Conservation (phyloP, 495 filamentous ascomycete species). For the Parachaetomium inaequale region DNA sequence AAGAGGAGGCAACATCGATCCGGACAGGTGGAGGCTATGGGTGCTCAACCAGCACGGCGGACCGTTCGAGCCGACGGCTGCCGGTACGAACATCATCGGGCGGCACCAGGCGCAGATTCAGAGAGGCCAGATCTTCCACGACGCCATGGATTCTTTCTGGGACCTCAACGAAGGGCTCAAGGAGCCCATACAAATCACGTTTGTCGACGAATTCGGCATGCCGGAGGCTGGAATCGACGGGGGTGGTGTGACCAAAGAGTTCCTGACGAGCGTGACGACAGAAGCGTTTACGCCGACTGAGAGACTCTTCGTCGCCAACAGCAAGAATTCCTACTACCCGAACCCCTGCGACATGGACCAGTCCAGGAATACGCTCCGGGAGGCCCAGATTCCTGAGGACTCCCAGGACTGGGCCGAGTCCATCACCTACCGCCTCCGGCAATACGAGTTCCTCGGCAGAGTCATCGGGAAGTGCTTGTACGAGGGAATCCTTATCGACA, state of each 20-base stretch:
- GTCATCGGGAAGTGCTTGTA: conserved; percentile 97
- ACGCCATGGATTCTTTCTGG: conserved; percentile 85
- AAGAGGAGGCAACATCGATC: conserved; percentile 70
- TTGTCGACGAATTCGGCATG: conserved; percentile 85
- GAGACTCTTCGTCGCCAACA: conserved; percentile 71
- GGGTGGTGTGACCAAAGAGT: conserved; percentile 96
- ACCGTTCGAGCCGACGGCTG: conserved; percentile 27
- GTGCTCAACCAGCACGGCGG: conserved; percentile 45
- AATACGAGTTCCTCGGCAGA: conserved; percentile 89
- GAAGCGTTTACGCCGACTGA: conserved; percentile 68
- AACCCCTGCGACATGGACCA: conserved; percentile 80
- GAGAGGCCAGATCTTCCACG: conserved; percentile 75
- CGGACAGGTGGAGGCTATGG: conserved; percentile 73
- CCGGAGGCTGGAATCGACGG: conserved; percentile 94
- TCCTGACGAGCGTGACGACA: conserved; percentile 82
- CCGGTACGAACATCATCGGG: conserved; percentile 51
- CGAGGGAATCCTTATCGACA: conserved; percentile 93
- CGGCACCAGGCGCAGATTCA: conserved; percentile 79
- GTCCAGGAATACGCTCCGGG: conserved; percentile 55
- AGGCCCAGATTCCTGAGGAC: conserved; percentile 50
- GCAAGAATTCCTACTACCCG: conserved; percentile 85
- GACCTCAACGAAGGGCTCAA: conserved; percentile 76
- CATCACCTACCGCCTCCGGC: conserved; percentile 60
- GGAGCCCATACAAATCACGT: conserved; percentile 96
- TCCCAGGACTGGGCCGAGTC: conserved; percentile 51